Percentiles rank a stretch among this genome's conserved stretches.
phyloP scores from a whole-genome alignment of 1,284 basidiomycete genomes.

The Ustilago loliicola region DNA sequence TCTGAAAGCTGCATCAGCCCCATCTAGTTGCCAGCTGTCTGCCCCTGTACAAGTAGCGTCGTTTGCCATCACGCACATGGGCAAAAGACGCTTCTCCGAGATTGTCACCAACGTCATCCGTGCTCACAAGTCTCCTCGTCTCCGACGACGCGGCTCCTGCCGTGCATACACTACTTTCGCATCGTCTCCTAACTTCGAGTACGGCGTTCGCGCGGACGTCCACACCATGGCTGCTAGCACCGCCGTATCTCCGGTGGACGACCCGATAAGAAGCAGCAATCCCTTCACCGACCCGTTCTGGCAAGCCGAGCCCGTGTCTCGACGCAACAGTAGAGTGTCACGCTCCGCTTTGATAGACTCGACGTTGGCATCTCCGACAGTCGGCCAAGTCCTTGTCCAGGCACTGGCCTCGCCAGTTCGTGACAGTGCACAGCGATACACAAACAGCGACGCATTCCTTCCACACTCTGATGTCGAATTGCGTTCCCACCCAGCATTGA shows the following conservation, averaged over 20 bases:
- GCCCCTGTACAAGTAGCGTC: background rate
- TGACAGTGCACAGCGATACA: background rate
- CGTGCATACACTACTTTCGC: slow-evolving; percentile 6
- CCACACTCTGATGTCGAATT: slow-evolving; percentile 21
- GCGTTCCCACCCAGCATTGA: background rate
- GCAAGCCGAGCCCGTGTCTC: slow-evolving; percentile 11
- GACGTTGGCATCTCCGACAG: slow-evolving; percentile 21
- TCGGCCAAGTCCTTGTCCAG: slow-evolving; percentile 12
- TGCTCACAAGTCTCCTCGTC: slow-evolving; percentile 15
- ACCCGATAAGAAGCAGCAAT: slow-evolving; percentile 24
- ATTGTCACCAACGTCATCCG: slow-evolving; percentile 26
- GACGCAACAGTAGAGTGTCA: slow-evolving; percentile 4
- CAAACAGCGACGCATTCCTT: slow-evolving; percentile 8
- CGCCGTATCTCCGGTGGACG: slow-evolving; percentile 29
- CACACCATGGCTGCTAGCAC: slow-evolving; percentile 35
- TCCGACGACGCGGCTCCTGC: slow-evolving; percentile 7
- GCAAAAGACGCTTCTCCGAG: slow-evolving; percentile 44
- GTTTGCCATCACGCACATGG: slow-evolving; percentile 21
- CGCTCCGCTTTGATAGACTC: slow-evolving; percentile 23
- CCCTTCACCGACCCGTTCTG: slow-evolving; percentile 18
- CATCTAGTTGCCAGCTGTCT: background rate
- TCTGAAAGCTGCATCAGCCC: background rate
- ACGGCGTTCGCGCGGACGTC: slow-evolving; percentile 30
- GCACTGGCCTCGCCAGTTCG: slow-evolving; percentile 1
- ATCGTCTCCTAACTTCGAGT: background rate